Conservation (phyloP, 1,284 basidiomycete species). For the Entoloma clypeatum region DNA sequence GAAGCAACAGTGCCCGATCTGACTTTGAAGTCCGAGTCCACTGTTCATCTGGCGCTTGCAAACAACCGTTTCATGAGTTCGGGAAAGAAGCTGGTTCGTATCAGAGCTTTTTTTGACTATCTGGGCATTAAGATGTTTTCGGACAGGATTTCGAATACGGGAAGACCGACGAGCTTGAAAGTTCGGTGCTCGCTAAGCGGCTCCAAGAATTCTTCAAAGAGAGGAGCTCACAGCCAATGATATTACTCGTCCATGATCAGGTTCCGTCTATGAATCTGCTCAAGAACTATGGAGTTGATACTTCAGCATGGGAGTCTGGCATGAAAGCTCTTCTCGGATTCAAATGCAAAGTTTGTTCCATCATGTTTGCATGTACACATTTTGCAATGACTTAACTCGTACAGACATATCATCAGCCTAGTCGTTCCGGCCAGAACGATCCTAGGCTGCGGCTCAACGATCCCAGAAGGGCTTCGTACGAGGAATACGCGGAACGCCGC, state of each 20-base stretch:
- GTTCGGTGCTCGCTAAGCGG: constrained; percentile 14
- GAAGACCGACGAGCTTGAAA: constrained; percentile 17
- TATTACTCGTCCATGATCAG: constrained; percentile 34
- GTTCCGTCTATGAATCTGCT: constrained; percentile 26
- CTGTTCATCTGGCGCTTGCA: constrained; percentile 21
- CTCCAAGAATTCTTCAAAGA: constrained; percentile 25
- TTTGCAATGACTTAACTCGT: no score
- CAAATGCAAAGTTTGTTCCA: constrained; percentile 10
- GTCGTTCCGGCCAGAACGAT: constrained; percentile 4
- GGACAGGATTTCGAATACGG: constrained; percentile 26
- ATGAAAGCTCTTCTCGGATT: constrained; percentile 26
- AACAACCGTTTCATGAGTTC: constrained; percentile 22
- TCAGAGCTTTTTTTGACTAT: background rate
- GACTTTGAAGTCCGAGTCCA: constrained; percentile 13
- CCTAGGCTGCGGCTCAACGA: background rate
- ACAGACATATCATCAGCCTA: no score
- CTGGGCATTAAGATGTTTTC: background rate
- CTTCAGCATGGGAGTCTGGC: constrained; percentile 27
- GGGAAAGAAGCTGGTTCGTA: constrained; percentile 15
- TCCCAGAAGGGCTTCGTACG: constrained; percentile 1
- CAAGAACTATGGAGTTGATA: constrained; percentile 29
- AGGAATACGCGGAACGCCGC: constrained; percentile 11
- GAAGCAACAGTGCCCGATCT: constrained; percentile 25
- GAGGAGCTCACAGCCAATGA: constrained; percentile 19
- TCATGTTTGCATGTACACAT: background rate